phyloP scores from a whole-genome alignment of 2,329 filamentous ascomycete species.

The Trichoderma koningii region DNA sequence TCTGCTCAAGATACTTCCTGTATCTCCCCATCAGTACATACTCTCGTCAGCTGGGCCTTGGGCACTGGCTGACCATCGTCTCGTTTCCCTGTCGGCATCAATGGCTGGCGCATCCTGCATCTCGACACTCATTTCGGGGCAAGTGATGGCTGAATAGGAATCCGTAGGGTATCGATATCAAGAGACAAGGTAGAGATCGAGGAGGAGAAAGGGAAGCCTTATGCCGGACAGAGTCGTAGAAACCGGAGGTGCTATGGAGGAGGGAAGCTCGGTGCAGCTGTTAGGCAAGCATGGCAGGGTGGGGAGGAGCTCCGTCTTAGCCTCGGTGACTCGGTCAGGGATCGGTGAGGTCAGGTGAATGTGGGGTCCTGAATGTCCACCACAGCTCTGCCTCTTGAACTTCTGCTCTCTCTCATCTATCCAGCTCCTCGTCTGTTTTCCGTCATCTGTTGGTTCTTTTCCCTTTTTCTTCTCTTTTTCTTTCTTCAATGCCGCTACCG shows the following conservation, averaged over 20 bases:
- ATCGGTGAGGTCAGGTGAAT: constrained; percentile 40
- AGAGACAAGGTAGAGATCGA: neutral
- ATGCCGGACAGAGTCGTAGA: neutral
- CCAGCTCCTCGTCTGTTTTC: neutral
- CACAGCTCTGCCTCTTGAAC: neutral
- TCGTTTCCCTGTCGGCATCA: constrained; percentile 33
- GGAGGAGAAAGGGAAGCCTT: neutral
- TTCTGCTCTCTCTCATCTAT: neutral
- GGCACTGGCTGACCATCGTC: constrained; percentile 40
- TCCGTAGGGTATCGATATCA: neutral
- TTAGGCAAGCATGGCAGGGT: neutral
- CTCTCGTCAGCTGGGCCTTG: neutral
- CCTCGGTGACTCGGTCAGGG: constrained; percentile 31
- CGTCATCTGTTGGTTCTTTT: neutral
- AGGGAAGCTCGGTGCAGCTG: constrained; percentile 13
- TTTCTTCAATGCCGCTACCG: neutral
- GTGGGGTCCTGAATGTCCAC: constrained; percentile 35
- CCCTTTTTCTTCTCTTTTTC: neutral
- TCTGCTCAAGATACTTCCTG: constrained; percentile 82
- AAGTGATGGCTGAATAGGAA: neutral
- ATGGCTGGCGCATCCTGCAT: constrained; percentile 27
- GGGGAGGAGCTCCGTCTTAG: constrained; percentile 11
- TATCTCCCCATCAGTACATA: constrained; percentile 28
- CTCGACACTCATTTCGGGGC: constrained; percentile 34
- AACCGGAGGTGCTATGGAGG: neutral